Evolutionary conservation across 805 yeast species (phyloP).

Genomic region (Zygoascus bituminiphila): DNA sequence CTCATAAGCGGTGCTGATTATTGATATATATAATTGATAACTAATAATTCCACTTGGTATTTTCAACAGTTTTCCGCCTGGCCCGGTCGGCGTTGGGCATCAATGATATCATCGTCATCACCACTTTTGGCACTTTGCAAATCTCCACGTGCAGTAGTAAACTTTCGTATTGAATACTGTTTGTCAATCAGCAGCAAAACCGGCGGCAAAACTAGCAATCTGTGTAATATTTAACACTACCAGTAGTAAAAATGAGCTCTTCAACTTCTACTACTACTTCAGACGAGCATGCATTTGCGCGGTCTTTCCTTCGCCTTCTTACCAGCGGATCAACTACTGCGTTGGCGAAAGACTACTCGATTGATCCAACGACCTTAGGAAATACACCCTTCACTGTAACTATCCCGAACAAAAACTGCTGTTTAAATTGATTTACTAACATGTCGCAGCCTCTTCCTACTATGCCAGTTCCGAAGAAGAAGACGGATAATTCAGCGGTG

Average conservation of each 20-base stretch:
- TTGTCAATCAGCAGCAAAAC: no score
- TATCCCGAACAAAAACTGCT: background rate
- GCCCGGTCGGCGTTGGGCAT: no score
- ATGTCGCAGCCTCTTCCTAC: conserved; percentile 7
- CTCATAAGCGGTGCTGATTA: no score
- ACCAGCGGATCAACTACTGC: conserved; percentile 6
- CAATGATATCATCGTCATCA: no score
- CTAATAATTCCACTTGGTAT: no score
- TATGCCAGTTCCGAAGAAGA: conserved; percentile 12
- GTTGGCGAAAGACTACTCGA: conserved; percentile 9
- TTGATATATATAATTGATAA: no score
- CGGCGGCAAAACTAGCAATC: no score
- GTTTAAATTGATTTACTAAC: background rate
- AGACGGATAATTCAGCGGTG: conserved; percentile 1
- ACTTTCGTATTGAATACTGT: no score
- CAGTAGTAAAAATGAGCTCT: background rate
- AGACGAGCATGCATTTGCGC: conserved; percentile 12
- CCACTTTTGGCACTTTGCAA: no score
- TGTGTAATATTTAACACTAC: no score
- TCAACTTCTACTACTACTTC: background rate
- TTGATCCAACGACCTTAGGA: conserved; percentile 5
- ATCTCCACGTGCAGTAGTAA: no score
- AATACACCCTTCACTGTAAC: conserved; percentile 4
- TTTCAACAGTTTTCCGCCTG: no score
- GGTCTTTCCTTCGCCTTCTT: conserved; percentile 13